Base-by-base conservation (phyloP, 2,329 filamentous ascomycete species). In the Truncatella angustata region DNA sequence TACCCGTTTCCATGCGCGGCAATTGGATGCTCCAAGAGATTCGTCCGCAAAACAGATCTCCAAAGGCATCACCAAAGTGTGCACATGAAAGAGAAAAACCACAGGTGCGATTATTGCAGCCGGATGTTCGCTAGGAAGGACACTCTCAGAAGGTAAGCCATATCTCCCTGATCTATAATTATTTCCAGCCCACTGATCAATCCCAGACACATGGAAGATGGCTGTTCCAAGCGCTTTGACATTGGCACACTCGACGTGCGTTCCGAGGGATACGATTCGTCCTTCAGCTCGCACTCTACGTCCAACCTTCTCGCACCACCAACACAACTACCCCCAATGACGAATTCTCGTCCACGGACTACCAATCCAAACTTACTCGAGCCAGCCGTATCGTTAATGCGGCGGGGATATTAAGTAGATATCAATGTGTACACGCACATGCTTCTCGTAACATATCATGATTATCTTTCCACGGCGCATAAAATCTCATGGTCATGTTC, bases 41-140 rank as follows among this genome's bases (percentile, higher is more conserved):
- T 96, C 68, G 88, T 90, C 16, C 81, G 91, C 60, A 91, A 88
- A 70, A 92, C 91, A 1, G 91, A 96, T 66, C 77, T 96, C 21
- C 76, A 79, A 58, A 71, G 79, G 58, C 77, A 86, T 64, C 73
- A 81, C 68, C 78, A 81, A 60, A 84, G 77, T 63, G 88, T 94
- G 10, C 90, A 95, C 65, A 77, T 85, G 66, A 91, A 90, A 69
- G 77, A 86, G 56, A 82, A 84, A 51, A 85, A 86, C 59, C 85
- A 86, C 67, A 76, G 76, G 54, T 95, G 90, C 64, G 78, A 84
- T 54, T 84, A 85, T 54, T 95, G 90, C 64, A 79, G 80, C 28
- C 79, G 83, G 50, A 76, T 80, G 37, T 95, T 95, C 73, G 85
- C 88, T 23, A 81, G 90, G 40, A 91, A 91, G 66, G 90, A 95